Evolutionary conservation across 352 stramenopile species (phyloP), one percentile per base, ranked within the genome.

Genomic region (Peronospora tabacina): DNA sequence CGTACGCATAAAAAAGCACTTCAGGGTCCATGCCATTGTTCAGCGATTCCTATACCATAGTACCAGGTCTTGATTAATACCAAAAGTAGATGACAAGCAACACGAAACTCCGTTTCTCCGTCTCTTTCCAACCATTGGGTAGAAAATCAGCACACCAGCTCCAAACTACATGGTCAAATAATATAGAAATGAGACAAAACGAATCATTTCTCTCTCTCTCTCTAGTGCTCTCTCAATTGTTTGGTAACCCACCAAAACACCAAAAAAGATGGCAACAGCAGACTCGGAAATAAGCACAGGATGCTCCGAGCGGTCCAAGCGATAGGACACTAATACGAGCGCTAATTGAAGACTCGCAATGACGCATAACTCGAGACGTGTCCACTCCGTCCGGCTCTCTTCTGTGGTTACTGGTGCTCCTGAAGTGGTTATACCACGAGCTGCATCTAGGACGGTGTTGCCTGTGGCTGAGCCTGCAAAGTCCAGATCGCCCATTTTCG

Each of bases 11-110:
- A 55, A 94, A 94, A 19, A 94, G 66, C 19, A 91, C 69, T 68
- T 93, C 74, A 0, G 82, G 77, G 38, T 90, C 80, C 63, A 93
- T 75, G 24, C 75, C 79, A 47, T 87, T 86, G 50, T 85, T 85
- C 36, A 88, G 61, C 32, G 79, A 84, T 72, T 88, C 72, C 78
- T 90, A 26, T 7, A 28, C 20, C 36, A 52, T 37, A 61, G 3
- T 16, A 50, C 17, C 44, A 29, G 16, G 7, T 43, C 7, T 30
- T 12, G 0, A 37, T 59, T 15, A 67, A 26, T 41, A 2, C 15
- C 17, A 11, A 19, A 24, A 26, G 22, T 26, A 26, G 5, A 26
- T 5, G 7, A 26, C 3, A 38, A 19, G 17, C 12, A 33, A 52
- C 12, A 55, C 15, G 29, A 26, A 49, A 0, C 9, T 12, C 13